These are phyloP conservation scores for Rhizophora mangle DNA, from an alignment of 345 rosid genomes.

Conservation along the genomic window DNA sequence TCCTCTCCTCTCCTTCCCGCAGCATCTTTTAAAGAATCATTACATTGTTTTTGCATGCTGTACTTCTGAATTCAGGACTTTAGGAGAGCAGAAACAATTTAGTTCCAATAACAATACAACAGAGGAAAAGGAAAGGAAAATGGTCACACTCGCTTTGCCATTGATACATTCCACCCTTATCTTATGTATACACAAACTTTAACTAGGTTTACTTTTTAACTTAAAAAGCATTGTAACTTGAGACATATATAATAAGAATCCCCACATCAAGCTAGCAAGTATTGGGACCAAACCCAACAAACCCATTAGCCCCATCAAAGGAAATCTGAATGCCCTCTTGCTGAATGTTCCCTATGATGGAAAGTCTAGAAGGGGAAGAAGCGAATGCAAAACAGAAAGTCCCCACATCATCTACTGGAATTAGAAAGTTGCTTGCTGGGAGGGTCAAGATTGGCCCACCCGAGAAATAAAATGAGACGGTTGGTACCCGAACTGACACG, in stretches of 20 bases:
- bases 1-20: neutral
- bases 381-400: constrained; percentile 95
- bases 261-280: constrained; percentile 43
- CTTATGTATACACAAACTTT: neutral
- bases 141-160: neutral
- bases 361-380: constrained; percentile 60
- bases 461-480: constrained; percentile 78
- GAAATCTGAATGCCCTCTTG: constrained; percentile 97
- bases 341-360: constrained; percentile 93
- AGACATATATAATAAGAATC: neutral
- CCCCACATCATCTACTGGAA: constrained; percentile 80
- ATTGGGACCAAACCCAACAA: constrained; percentile 92
- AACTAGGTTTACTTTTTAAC: neutral
- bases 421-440: constrained; percentile 85
- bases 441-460: constrained; percentile 79
- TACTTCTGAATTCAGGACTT: neutral
- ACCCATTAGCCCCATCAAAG: constrained; percentile 87
- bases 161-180: neutral
- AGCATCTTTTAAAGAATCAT: constrained; percentile 15
- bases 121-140: no score
- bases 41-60: neutral
- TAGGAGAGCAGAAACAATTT: neutral
- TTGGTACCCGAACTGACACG: constrained; percentile 79
- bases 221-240: constrained; percentile 2
- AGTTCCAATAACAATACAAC: neutral